Base-by-base conservation (phyloP, 164 flowering plant species). In the Aristolochia fimbriata region DNA sequence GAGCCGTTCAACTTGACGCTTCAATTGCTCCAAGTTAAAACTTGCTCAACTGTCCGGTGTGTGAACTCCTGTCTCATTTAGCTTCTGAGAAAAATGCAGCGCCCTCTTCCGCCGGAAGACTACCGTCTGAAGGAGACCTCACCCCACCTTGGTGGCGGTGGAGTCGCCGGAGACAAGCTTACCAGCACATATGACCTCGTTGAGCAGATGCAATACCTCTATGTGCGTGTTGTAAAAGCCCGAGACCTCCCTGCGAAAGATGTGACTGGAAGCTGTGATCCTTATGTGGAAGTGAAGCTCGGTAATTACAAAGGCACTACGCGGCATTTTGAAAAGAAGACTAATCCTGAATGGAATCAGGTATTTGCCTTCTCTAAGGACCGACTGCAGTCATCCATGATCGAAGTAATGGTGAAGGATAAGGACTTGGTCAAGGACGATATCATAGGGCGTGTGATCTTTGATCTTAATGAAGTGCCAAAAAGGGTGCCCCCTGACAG, bases 311-410 rank as follows among this genome's bases (percentile, higher is more conserved):
- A 69, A 56, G 70, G 68, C 20, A 51, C 60, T 15, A 73, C 76
- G 6, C 52, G 46, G 4, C 64, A 69, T 47, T 66, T 73, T 17
- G 73, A 63, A 46, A 70, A 69, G 60, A 73, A 69, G 60, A 33
- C 62, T 0, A 69, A 69, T 43, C 76, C 76, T 4, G 76, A 73
- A 20, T 73, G 76, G 76, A 66, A 70, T 55, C 91, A 88, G 66
- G 86, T 86, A 10, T 91, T 91, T 77, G 97, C 97, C 13, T 86
- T 91, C 74, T 84, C 97, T 0, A 91, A 87, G 57, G 97, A 88
- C 0, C 69, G 91, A 37, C 64, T 88, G 53, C 98, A 91, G 51
- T 79, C 96, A 20, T 81, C 96, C 1, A 51, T 73, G 1, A 55
- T 88, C 59, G 96, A 91, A 71, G 88, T 83, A 22, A 49, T 65